Evolutionary conservation across 306 rosid genomes (phyloP).

Genomic region (Elaeagnus macrophylla): DNA sequence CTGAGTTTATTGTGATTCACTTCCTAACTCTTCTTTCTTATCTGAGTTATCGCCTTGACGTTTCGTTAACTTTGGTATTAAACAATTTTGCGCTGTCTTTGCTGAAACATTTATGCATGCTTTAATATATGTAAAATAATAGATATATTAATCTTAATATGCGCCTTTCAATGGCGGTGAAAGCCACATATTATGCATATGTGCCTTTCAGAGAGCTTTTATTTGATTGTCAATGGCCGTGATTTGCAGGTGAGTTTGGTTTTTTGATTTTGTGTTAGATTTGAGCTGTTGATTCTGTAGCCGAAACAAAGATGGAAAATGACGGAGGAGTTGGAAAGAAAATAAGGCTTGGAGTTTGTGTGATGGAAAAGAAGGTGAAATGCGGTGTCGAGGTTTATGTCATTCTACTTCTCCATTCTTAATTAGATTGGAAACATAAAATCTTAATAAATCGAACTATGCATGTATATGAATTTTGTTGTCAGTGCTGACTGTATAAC

Average conservation of each 20-base stretch:
- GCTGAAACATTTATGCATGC: not conserved
- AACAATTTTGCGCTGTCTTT: not conserved
- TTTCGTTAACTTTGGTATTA: not conserved
- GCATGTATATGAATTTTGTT: conserved; percentile 7
- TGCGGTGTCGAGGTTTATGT: conserved; percentile 61
- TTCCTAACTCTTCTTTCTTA: not conserved
- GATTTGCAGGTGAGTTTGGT: conserved; percentile 8
- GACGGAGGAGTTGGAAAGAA: conserved; percentile 32
- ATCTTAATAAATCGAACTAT: conserved; percentile 12
- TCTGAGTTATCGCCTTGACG: conserved; percentile 5
- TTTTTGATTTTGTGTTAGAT: conserved; percentile 1
- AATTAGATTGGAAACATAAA: conserved; percentile 10
- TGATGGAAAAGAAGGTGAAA: conserved; percentile 99
- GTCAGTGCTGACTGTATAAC: not conserved
- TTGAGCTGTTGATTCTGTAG: conserved; percentile 7
- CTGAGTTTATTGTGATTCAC: conserved; percentile 9
- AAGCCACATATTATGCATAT: not conserved
- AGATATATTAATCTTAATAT: not conserved
- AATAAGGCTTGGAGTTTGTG: conserved; percentile 81
- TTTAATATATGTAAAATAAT: not conserved
- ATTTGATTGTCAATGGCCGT: conserved; percentile 14
- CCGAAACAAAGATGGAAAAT: conserved; percentile 18
- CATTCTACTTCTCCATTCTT: conserved; percentile 21
- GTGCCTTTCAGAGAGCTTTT: conserved; percentile 1
- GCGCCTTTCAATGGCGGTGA: not conserved